Evolutionary conservation across 1,284 basidiomycete genomes (phyloP), one percentile per base, ranked within the genome.

Genomic region (Gomphus bonarii): DNA sequence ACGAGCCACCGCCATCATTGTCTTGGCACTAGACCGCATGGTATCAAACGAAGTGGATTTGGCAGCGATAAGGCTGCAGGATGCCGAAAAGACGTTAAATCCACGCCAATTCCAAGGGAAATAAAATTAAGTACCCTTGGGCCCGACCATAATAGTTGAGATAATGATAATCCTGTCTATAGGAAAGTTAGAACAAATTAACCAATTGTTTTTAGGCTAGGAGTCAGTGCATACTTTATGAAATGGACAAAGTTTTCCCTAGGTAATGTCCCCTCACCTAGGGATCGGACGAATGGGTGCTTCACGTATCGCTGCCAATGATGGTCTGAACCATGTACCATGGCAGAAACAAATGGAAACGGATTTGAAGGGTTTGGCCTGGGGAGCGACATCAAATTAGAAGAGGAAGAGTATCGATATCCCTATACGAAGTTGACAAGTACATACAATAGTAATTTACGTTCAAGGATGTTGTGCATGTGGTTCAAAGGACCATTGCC

Each of bases 401-500:
- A n/a, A n/a, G 16, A 59, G 16, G 20, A 36, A 18, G 42, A 18
- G 14, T 43, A 3, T 20, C 11, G 18, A 43, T 28, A 20, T 11
- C 14, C 12, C 50, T 33, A 4, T 18, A 28, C 44, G 28, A 31
- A 38, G 48, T 30, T 55, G 3, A 56, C 7, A 43, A 20, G 14
- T 3, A 70, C 82, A 64, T 63, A 91, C 90, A 71, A 72, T 1
- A 82, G 80, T 18, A 95, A 67, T 2, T 73, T 64, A 0, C 77
- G 72, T 10, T 65, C 70, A 1, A 72, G 67, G n/a, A 84, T 72
- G 0, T 80, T 73, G 65, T 92, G 88, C 55, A 86, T 73, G 67
- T 98, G 94, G 68, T 97, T 92, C 20, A 98, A 75, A 1, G 95
- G 93, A 0, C 93, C 94, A 57, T 86, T 73, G 0, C 95, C 94